Percentiles rank a stretch among this genome's conserved stretches.
These are phyloP conservation scores for Pythium periplocum DNA, from an alignment of 352 stramenopile species.

Conservation along the genomic window DNA sequence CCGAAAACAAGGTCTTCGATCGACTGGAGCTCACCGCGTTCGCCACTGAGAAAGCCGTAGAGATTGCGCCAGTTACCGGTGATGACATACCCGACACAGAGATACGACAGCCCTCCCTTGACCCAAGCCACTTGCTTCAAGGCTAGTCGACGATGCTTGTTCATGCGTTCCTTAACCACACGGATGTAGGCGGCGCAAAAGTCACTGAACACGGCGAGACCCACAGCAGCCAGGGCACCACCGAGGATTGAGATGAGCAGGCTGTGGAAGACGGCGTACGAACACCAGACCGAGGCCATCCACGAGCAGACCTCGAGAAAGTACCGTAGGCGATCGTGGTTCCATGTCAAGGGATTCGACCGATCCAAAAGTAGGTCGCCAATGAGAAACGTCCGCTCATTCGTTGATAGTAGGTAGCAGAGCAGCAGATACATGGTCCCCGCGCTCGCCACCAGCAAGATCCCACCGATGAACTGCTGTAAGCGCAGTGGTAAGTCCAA, in stretches of 20 bases:
- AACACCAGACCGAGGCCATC: conserved; percentile 63
- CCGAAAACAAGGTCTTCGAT: conserved; percentile 64
- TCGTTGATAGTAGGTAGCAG: conserved; percentile 32
- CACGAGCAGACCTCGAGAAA: conserved; percentile 71
- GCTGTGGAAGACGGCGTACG: conserved; percentile 55
- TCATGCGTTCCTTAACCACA: conserved; percentile 39
- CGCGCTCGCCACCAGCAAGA: conserved; percentile 43
- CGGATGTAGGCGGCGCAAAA: conserved; percentile 49
- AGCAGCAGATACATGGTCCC: conserved; percentile 41
- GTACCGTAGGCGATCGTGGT: conserved; percentile 42
- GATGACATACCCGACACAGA: conserved; percentile 63
- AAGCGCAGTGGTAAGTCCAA: conserved; percentile 31
- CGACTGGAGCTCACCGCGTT: conserved; percentile 24
- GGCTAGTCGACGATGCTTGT: conserved; percentile 23
- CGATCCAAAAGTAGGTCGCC: conserved; percentile 47
- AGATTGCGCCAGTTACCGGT: conserved; percentile 40
- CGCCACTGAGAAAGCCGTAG: conserved; percentile 35
- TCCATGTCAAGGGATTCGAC: conserved; percentile 44
- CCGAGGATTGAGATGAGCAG: conserved; percentile 34
- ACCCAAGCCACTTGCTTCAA: conserved; percentile 54
- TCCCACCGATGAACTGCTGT: conserved; percentile 41
- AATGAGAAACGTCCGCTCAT: conserved; percentile 19
- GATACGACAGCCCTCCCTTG: conserved; percentile 60
- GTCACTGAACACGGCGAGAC: conserved; percentile 49
- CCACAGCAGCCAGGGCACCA: conserved; percentile 33